These are phyloP conservation scores for Sextonia rubra DNA, from an alignment of 164 flowering plant genomes.

Conservation along the genomic window DNA sequence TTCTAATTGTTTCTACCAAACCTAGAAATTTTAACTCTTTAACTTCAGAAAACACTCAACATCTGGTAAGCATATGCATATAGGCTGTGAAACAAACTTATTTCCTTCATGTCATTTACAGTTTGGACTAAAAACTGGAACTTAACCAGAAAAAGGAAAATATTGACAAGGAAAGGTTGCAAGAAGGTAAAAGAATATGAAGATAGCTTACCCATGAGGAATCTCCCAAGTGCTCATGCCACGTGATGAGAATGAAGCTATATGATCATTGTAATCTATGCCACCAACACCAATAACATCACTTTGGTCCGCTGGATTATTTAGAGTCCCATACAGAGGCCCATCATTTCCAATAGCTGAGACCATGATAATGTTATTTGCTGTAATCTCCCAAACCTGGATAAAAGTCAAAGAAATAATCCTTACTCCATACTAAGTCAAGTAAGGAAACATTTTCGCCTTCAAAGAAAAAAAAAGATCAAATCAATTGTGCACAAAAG, in stretches of 20 bases:
- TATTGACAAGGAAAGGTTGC: background rate
- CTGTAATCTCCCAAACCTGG: constrained; percentile 98
- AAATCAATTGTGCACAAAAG: background rate
- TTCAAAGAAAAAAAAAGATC: background rate
- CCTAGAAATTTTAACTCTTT: background rate
- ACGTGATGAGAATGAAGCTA: constrained; percentile 97
- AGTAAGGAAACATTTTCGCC: too few relatives aligned
- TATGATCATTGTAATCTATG: constrained; percentile 90
- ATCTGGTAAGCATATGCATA: background rate
- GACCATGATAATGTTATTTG: constrained; percentile 95
- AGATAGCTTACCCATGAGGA: constrained; percentile 85
- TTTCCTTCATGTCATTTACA: background rate
- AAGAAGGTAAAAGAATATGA: background rate
- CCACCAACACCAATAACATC: constrained; percentile 99
- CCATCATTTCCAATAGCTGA: constrained; percentile 99
- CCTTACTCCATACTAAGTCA: background rate
- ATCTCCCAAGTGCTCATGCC: constrained; percentile 99
- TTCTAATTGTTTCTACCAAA: background rate
- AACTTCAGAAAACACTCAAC: background rate
- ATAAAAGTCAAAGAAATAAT: constrained; percentile 10
- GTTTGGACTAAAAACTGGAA: background rate
- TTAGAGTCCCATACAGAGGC: constrained; percentile 96
- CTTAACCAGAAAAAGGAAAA: background rate
- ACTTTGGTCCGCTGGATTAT: constrained; percentile 99
- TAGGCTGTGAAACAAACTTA: background rate